phyloP scores from a whole-genome alignment of 164 flowering plant species.

The Platanus orientalis region DNA sequence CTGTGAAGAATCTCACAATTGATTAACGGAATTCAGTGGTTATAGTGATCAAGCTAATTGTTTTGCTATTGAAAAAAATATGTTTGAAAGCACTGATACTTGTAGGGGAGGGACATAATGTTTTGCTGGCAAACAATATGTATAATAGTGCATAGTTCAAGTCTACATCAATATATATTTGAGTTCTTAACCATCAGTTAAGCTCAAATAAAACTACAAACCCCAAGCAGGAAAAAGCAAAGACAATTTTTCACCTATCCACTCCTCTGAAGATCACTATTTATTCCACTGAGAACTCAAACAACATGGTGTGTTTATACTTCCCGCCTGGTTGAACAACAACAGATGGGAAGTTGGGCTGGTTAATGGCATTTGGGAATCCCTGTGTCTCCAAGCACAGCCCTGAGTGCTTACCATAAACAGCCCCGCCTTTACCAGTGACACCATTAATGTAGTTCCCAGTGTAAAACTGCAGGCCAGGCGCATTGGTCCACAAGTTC shows the following conservation, averaged over 20 bases:
- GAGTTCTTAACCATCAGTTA: background rate
- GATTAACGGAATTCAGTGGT: background rate
- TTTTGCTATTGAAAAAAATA: no score
- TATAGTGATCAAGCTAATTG: no score
- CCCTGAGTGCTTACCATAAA: slow-evolving; percentile 72
- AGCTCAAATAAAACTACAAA: background rate
- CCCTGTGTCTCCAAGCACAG: slow-evolving; percentile 92
- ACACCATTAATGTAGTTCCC: slow-evolving; percentile 76
- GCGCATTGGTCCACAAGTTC: slow-evolving; percentile 76
- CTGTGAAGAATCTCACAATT: background rate
- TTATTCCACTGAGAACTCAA: slow-evolving; percentile 68
- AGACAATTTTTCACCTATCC: background rate
- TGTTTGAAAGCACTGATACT: no score
- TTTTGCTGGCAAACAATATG: background rate
- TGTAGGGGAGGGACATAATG: background rate
- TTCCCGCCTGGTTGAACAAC: slow-evolving; percentile 79
- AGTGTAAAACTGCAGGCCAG: slow-evolving; percentile 97
- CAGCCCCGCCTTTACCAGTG: slow-evolving; percentile 73
- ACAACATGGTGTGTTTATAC: slow-evolving; percentile 79
- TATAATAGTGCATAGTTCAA: background rate
- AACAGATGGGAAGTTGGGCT: slow-evolving; percentile 76
- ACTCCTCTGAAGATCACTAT: background rate
- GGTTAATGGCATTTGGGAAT: slow-evolving; percentile 88
- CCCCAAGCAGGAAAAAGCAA: background rate
- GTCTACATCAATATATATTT: background rate